Conservation (phyloP, 1,139 yeast genomes). For the Pichia kudriavzevii region DNA sequence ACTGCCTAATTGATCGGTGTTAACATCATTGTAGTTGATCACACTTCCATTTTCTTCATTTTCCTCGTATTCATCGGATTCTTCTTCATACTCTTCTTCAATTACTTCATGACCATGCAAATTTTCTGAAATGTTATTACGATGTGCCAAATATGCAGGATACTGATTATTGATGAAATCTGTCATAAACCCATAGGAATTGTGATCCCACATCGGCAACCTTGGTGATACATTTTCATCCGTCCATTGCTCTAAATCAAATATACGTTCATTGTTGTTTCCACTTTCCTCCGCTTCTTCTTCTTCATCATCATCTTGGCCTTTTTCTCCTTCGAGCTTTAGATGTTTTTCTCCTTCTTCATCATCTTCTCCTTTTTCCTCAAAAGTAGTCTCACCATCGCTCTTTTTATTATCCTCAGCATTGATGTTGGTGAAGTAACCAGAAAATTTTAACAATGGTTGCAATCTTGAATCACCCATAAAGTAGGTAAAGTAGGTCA, state of each 20-base stretch:
- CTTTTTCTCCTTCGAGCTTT: not conserved
- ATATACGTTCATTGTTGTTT: not conserved
- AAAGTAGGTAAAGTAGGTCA: constrained; percentile 19
- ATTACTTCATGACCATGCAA: constrained; percentile 5
- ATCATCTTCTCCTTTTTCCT: not conserved
- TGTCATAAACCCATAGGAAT: constrained; percentile 65
- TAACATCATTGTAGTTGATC: constrained; percentile 10
- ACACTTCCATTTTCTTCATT: constrained; percentile 13
- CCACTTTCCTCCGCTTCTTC: constrained; percentile 8
- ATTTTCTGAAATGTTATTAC: constrained; percentile 6
- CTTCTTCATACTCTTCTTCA: constrained; percentile 15
- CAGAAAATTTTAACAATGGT: constrained; percentile 14
- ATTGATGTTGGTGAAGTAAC: constrained; percentile 12
- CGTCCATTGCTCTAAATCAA: constrained; percentile 22
- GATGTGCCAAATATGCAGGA: constrained; percentile 14
- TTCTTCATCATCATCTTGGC: constrained; percentile 11
- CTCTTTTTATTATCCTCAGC: constrained; percentile 8
- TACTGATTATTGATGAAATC: constrained; percentile 24
- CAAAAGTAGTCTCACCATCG: too few species aligned
- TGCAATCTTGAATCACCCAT: constrained; percentile 22
- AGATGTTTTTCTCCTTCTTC: not conserved
- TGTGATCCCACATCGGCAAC: constrained; percentile 31
- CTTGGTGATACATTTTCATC: constrained; percentile 17
- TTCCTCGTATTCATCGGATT: constrained; percentile 14
- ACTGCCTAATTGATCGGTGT: constrained; percentile 9